These are phyloP conservation scores for Nicotiana rustica DNA, from an alignment of 305 asterid genomes.

Conservation along the genomic window DNA sequence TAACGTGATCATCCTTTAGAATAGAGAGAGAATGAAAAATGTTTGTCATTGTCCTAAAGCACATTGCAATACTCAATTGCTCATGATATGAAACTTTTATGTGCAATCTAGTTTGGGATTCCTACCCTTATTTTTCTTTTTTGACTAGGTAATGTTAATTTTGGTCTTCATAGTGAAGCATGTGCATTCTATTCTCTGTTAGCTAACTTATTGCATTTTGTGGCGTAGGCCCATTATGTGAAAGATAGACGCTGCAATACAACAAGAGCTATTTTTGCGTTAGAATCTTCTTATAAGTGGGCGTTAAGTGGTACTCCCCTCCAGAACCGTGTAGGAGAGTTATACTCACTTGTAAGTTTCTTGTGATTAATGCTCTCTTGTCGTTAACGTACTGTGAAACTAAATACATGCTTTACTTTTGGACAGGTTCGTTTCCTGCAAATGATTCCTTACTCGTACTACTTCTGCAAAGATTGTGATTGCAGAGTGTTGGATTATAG, in stretches of 20 bases:
- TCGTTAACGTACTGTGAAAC: background rate
- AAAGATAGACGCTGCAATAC: conserved; percentile 85
- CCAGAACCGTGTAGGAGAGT: conserved; percentile 97
- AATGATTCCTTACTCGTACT: conserved; percentile 81
- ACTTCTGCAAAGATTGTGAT: conserved; percentile 93
- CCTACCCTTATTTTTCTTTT: background rate
- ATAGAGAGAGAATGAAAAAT: background rate
- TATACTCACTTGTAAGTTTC: conserved; percentile 88
- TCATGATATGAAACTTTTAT: background rate
- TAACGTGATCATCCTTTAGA: background rate
- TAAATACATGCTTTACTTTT: conserved; percentile 33
- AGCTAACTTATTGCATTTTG: conserved; percentile 23
- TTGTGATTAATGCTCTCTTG: background rate
- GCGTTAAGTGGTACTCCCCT: conserved; percentile 97
- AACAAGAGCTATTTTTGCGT: conserved; percentile 82
- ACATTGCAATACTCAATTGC: conserved; percentile 27
- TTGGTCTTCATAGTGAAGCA: conserved; percentile 4
- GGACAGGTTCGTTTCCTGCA: conserved; percentile 86
- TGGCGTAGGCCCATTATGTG: conserved; percentile 82
- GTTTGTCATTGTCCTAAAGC: conserved; percentile 17
- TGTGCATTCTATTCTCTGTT: background rate
- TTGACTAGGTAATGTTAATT: background rate
- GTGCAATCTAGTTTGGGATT: conserved; percentile 20
- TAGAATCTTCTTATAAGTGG: conserved; percentile 86
- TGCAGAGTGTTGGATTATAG: conserved; percentile 80